Evolutionary conservation across 225 moss, liverwort and hornwort genomes (phyloP), one percentile per base, ranked within the genome.

Genomic region (Ulota crispa): DNA sequence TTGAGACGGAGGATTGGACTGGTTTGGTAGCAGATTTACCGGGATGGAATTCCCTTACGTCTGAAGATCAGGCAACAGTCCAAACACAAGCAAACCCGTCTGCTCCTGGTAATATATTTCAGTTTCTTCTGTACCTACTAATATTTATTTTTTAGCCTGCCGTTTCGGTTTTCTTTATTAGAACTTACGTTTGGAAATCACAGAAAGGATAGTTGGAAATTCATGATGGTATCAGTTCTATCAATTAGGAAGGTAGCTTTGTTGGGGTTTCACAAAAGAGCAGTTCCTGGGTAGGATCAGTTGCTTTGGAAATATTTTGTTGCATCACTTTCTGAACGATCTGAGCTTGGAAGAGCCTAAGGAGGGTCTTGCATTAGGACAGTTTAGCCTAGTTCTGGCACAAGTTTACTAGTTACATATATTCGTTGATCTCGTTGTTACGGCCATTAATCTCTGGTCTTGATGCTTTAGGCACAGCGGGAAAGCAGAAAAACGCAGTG

Each of bases 21-120:
- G 81, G 83, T 47, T 64, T 83, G 24, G 64, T 96, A 76, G 59
- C 85, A 60, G 81, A 88, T 63, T 81, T 99, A 70, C 93, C 96
- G 64, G 99, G 99, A 75, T 99, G 94, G 93, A 89, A 91, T 74
- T 82, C 62, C 82, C 92, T 99, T 50, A 77, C 85, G 65, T 77
- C 86, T 76, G 94, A 93, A 73, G 92, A 93, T 72, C 99, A 93
- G 82, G 86, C 87, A 54, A 63, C 83, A 28, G 52, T 92, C 5
- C 75, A 85, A 87, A 81, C 85, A 42, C 86, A 89, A 50, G 73
- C 41, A 37, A 90, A 91, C 39, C 73, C 85, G 18, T 53, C 81
- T 64, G 65, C 78, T 56, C 68, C 88, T 73, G 89, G 82, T 84
- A 85, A 75, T 60, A 26, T 54, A 16, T 45, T 73, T 64, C 9